Percentiles rank a stretch among this genome's conserved stretches.
These are phyloP conservation scores for Penicillium nucicola DNA, from an alignment of 495 filamentous ascomycete species.

Conservation along the genomic window DNA sequence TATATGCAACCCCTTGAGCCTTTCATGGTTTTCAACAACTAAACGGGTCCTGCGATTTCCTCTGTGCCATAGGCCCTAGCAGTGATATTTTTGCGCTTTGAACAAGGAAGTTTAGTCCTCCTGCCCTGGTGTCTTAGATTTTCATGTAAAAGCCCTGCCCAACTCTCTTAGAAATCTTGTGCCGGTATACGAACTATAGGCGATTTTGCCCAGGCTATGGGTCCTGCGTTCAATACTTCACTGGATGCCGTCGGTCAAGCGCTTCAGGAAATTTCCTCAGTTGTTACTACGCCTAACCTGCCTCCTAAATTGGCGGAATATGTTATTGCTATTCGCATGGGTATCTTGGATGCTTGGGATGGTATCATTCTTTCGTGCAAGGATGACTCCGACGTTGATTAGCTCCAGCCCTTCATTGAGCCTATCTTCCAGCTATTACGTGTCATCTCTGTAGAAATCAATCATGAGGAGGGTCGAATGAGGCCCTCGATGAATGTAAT, in stretches of 20 bases:
- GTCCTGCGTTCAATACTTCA: slow-evolving; percentile 90
- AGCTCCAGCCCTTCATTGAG: slow-evolving; percentile 73
- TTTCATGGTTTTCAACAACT: slow-evolving; percentile 87
- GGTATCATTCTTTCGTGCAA: slow-evolving; percentile 94
- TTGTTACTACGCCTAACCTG: slow-evolving; percentile 67
- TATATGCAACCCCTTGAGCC: slow-evolving; percentile 95
- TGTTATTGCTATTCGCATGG: slow-evolving; percentile 90
- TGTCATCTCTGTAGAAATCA: slow-evolving; percentile 71
- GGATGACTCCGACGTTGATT: slow-evolving; percentile 52
- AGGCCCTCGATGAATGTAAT: slow-evolving; percentile 93
- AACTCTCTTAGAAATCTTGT: slow-evolving; percentile 90
- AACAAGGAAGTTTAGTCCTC: slow-evolving; percentile 86
- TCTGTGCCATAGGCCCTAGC: slow-evolving; percentile 94
- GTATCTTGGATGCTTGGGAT: slow-evolving; percentile 99
- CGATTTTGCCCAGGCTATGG: slow-evolving; percentile 95
- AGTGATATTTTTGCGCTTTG: slow-evolving; percentile 90
- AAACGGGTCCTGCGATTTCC: slow-evolving; percentile 90
- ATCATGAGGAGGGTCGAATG: slow-evolving; percentile 87
- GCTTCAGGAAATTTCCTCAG: slow-evolving; percentile 82
- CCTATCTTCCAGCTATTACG: slow-evolving; percentile 89
- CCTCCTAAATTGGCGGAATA: slow-evolving; percentile 93
- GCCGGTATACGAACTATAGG: slow-evolving; percentile 96
- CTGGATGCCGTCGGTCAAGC: slow-evolving; percentile 90
- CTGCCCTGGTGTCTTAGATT: slow-evolving; percentile 97
- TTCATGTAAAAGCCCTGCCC: slow-evolving; percentile 79